Evolutionary conservation across 1,284 basidiomycete species (phyloP), one percentile per base, ranked within the genome.

Genomic region (Takashimella tepidaria): DNA sequence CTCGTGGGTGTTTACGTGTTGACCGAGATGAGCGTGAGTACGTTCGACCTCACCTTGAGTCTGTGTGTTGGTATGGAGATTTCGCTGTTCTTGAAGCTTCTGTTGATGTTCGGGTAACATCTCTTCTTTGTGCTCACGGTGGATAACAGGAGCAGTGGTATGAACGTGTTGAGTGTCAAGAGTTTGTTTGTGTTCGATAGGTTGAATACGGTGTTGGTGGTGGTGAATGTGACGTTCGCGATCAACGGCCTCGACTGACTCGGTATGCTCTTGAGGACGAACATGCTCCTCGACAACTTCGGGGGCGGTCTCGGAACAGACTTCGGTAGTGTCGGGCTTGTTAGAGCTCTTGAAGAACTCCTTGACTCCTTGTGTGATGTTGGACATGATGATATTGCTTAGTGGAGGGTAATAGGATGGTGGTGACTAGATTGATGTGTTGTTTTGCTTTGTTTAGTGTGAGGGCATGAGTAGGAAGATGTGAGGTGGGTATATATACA

Each of bases 121-220:
- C 54, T 74, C 72, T 53, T 68, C 66, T 59, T 72, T 69, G 62
- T 62, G 61, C 58, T 75, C 73, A n/a, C 69, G 61, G 21, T 64
- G 62, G 37, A 73, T 57, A 41, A 65, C 64, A 47, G 67, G 61
- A n/a, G 64, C 64, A 47, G 64, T 60, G 37, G 61, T 58, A 51
- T 64, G 45, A 50, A 69, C 58, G 55, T 75, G 72, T 64, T 75
- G 55, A 44, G 68, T 67, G 37, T 62, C 59, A 40, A 71, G 61
- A 24, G 54, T 52, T 56, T 68, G 63, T 41, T 68, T 53, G 66
- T 70, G 59, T 41, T 56, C 58, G 42, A 76, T 65, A 49, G 74
- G 74, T 61, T 74, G 73, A 48, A 76, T 62, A 54, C 73, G 73
- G 70, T 74, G 73, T 64, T 67, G 66, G 63, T 68, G 68, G 67